These are phyloP conservation scores for Solanum piurae DNA, from an alignment of 257 asterid species.

Conservation along the genomic window DNA sequence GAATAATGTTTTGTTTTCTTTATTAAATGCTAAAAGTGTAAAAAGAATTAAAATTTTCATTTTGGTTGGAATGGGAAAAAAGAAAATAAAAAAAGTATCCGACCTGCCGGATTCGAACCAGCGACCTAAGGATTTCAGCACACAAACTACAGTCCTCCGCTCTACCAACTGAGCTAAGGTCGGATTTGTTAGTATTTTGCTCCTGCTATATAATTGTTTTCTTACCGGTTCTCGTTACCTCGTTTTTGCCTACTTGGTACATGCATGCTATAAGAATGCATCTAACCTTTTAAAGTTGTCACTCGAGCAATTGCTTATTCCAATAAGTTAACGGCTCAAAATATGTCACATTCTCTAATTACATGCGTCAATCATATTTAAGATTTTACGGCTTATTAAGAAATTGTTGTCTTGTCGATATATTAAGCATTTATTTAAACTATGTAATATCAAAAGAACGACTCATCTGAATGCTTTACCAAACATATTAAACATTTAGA, in stretches of 20 bases:
- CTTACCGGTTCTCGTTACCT: background rate
- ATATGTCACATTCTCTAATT: background rate
- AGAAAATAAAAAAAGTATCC: background rate
- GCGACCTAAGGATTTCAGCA: conserved; percentile 21
- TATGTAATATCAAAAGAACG: background rate
- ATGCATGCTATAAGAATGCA: background rate
- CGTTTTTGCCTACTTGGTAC: background rate
- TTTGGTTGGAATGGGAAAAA: background rate
- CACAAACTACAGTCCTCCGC: background rate
- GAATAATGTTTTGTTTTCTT: background rate
- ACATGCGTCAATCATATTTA: background rate
- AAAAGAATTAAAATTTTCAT: too few species aligned
- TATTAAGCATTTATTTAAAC: background rate
- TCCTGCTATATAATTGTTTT: accelerated
- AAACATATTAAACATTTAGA: background rate
- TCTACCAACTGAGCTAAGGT: background rate
- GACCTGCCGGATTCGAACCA: conserved; percentile 41
- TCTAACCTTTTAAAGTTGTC: background rate
- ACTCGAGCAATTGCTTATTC: accelerated
- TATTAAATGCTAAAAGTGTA: background rate
- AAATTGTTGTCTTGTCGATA: background rate
- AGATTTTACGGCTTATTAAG: background rate
- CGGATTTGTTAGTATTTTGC: accelerated
- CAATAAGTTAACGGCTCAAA: background rate
- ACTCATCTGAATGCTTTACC: background rate